A percentile compares a stretch with the other conserved stretches of the same genome.
Evolutionary conservation across 768 basidiomycete genomes (phyloP).

Genomic region (Vishniacozyma victoriae): DNA sequence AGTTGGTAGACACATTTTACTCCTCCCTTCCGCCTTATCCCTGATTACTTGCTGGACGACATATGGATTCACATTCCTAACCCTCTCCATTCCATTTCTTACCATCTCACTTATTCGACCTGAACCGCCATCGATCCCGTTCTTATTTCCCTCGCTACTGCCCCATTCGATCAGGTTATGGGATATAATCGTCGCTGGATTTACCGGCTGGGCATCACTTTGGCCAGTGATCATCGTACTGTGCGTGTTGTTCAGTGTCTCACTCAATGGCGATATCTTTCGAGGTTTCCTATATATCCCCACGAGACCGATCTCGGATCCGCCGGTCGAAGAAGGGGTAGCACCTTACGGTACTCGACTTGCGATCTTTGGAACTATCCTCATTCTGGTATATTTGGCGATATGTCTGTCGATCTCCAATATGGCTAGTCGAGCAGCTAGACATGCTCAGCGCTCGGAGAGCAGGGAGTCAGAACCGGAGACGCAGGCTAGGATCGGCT

Average conservation of each 20-base stretch:
- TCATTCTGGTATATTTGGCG: too few relatives aligned
- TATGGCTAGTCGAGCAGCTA: too few relatives aligned
- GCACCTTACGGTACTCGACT: conserved; percentile 29
- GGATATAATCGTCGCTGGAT: conserved; percentile 2
- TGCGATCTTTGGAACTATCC: conserved; percentile 22
- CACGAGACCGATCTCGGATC: too few relatives aligned
- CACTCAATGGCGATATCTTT: conserved; percentile 35
- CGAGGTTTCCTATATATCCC: conserved; percentile 14
- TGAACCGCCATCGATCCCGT: conserved; percentile 13
- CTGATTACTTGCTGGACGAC: background rate
- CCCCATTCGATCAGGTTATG: conserved; percentile 17
- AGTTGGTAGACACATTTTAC: conserved; percentile 1
- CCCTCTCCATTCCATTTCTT: conserved; percentile 21
- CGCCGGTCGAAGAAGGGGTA: conserved; percentile 18
- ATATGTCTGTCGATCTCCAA: too few relatives aligned
- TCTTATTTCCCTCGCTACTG: conserved; percentile 8
- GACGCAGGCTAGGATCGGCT: too few relatives aligned
- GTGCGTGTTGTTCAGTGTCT: conserved; percentile 19
- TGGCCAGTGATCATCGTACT: conserved; percentile 18
- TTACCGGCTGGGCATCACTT: too few relatives aligned
- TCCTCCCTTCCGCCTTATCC: conserved; percentile 1
- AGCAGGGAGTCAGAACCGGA: too few relatives aligned
- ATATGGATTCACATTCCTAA: conserved; percentile 11
- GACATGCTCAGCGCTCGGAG: too few relatives aligned
- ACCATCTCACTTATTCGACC: conserved; percentile 23